Evolutionary conservation across 2,329 filamentous ascomycete genomes (phyloP), one percentile per base, ranked within the genome.

Genomic region (Aureobasidium pullulans): DNA sequence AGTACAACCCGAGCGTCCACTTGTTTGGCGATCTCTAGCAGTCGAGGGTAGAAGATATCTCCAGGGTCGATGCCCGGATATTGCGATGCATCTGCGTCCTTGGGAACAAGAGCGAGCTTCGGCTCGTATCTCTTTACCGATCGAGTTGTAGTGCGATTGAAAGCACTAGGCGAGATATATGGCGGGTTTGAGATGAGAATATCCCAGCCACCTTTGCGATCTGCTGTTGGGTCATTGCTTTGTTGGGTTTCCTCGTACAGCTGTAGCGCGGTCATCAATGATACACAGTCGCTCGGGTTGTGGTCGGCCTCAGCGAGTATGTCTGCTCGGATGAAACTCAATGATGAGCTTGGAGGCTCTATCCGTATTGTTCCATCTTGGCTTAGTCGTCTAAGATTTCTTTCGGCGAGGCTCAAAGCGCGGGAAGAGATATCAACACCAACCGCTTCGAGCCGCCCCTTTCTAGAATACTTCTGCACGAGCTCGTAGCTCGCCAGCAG

Each of bases 161-260:
- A 91, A 7, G 81, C 82, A 3, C 70, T 64, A 0, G 78, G 75
- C 1, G 91, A 95, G 53, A 97, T 86, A 70, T 97, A 97, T 0
- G 94, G 94, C 15, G 94, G 94, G 68, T 99, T 99, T 1, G 88
- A 88, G 37, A 94, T 82, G 1, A 99, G 73, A 4, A 97, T 74
- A 62, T 95, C 68, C 53, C 57, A 62, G 5, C 9, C 4, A 19
- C 11, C 59, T n/a, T n/a, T 39, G 19, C 4, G 13, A 16, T n/a
- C 3, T 23, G 23, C 23, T 23, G 23, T 23, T 23, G 23, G 23
- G 23, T 23, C 23, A 4, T 23, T 23, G 23, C 23, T 23, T 23
- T 4, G 23, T 23, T 23, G n/a, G 6, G 9, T 4, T 11, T 28
- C 28, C 9, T 48, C 29, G 29, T 57, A 9, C 1, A 2, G 13